Base-by-base conservation (phyloP, 495 filamentous ascomycete species). In the Filosporella fistucella region DNA sequence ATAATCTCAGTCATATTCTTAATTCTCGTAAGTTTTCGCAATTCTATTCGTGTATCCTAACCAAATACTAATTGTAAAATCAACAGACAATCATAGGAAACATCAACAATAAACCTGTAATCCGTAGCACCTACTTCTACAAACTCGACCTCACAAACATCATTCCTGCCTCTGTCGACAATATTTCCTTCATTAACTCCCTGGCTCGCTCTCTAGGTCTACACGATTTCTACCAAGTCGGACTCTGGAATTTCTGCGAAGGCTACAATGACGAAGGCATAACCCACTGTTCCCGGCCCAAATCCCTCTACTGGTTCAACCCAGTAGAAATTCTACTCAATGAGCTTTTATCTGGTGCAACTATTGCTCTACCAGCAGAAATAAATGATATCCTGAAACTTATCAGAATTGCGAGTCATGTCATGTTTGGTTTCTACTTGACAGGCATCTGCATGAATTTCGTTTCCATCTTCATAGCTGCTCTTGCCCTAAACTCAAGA, bases 221-320 rank as follows among this genome's bases (percentile, higher is more conserved):
- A 14, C 88, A 94, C 55, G 91, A 96, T 66, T 97, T 93, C 67
- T 97, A 97, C 63, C 83, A 88, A 57, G 89, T 95, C 28, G 91
- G 91, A 4, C 63, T 96, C 11, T 96, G 90, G 90, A 81, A 78
- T 28, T 95, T 84, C 61, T 96, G 91, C 57, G 86, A 91, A 66
- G 91, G 91, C 14, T 91, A 89, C 64, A 65, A 81, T 34, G 71
- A 71, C 35, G 65, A 77, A 49, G 86, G 87, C 4, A 82, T 93
- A 41, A 91, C 87, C 8, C 62, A 62, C 49, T 96, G 91, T 66
- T 85, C 81, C 25, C 67, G 71, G 14, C 81, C 89, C 7, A 37
- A 77, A 53, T 67, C 69, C 14, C 66, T 91, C 18, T 96, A 93
- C 62, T 91, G 86, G 78, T 96, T 96, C 68, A 85, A 96, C 65